Conservation (phyloP, 1,139 yeast genomes). For the Saccharomyces uvarum region DNA sequence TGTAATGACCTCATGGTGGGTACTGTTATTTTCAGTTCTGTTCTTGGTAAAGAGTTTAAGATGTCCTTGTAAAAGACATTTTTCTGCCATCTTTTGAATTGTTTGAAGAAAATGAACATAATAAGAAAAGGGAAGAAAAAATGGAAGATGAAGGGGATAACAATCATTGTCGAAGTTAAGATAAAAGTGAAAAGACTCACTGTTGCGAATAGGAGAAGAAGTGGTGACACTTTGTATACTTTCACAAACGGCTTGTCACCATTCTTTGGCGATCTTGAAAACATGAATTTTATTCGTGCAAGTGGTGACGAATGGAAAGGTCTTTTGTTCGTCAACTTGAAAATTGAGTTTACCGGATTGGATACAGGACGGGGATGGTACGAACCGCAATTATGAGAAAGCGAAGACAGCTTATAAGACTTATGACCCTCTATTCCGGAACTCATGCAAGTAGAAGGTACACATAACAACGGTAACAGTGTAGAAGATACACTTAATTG, state of each 20-base stretch:
- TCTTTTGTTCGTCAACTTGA: background rate
- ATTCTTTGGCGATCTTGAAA: background rate
- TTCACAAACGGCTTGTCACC: background rate
- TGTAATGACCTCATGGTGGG: background rate
- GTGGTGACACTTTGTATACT: background rate
- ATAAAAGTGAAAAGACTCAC: constrained; percentile 2
- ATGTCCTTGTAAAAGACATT: constrained; percentile 2
- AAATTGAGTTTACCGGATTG: background rate
- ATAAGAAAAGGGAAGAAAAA: constrained; percentile 4
- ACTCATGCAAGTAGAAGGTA: background rate
- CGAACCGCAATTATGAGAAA: background rate
- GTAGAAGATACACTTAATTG: background rate
- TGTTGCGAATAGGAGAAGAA: constrained; percentile 2
- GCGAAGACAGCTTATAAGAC: background rate
- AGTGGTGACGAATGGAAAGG: background rate
- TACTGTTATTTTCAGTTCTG: background rate
- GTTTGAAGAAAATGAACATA: constrained; percentile 2
- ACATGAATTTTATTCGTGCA: background rate
- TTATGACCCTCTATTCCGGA: background rate
- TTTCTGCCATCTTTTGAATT: constrained; percentile 5
- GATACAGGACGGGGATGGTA: background rate
- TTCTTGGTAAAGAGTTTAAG: background rate
- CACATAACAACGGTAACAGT: background rate
- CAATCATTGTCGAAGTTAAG: background rate
- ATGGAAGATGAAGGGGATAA: constrained; percentile 1